Base-by-base conservation (phyloP, 2,329 filamentous ascomycete genomes). In the Beauveria australis region DNA sequence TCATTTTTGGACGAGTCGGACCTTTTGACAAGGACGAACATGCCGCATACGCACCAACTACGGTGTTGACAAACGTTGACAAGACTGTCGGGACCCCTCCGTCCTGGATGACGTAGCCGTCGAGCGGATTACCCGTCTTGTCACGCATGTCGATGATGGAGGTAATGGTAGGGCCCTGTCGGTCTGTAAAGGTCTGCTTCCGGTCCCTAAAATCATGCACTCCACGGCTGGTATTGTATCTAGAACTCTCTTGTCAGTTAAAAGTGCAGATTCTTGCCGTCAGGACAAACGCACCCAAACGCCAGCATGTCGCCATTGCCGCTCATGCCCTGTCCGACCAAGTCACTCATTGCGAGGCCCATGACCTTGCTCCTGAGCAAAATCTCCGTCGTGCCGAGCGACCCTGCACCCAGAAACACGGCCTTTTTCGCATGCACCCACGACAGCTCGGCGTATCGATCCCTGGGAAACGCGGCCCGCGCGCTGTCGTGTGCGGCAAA, bases 241-340 rank as follows among this genome's bases (percentile, higher is more conserved):
- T 81, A 79, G 3, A 22, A 18, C 14, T 22, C 22, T 24, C n/a
- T 3, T 9, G 28, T 52, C 28, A 52, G 28, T 16, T 3, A 22
- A 22, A 37, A 37, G 9, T 30, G 26, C 8, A 19, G 18, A 14
- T n/a, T 16, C 9, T 5, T 19, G 18, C 26, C 16, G n/a, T 19
- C 26, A 19, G 6, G n/a, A 5, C 2, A 14, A 52, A 18, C 77
- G 69, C 70, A 81, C 75, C 81, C 85, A 69, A 88, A 88, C 2
- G 79, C 81, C 18, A 88, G 69, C 66, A 88, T 84, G 64, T 88
- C 85, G 3, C 86, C 85, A 65, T 89, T 89, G 2, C 85, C 85
- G 65, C 82, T 84, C 79, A 86, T 86, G 60, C 80, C 79, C 61
- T 78, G 76, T 5, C 85, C 85, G 9, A 88, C 74, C 51, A 76